Conservation (phyloP, 2,329 filamentous ascomycete genomes). For the Phyllachora maydis region DNA sequence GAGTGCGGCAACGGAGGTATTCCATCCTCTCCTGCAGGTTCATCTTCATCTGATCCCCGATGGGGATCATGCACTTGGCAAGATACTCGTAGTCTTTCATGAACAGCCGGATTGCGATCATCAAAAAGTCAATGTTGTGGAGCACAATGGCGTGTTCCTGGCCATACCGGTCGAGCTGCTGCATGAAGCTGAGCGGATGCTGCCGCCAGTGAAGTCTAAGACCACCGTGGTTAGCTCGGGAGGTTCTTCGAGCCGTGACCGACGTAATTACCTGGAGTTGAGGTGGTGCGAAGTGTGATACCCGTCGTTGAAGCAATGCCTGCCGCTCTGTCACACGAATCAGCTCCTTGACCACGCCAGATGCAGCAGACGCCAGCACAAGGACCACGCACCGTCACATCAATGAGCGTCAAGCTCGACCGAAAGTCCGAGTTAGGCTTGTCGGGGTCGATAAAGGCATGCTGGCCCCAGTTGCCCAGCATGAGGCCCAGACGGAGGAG, state of each 20-base stretch:
- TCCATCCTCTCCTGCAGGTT: constrained; percentile 38
- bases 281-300: constrained; percentile 69
- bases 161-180: constrained; percentile 45
- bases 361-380: background rate
- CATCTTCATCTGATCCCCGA: constrained; percentile 50
- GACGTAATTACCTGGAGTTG: too few relatives aligned
- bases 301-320: constrained; percentile 66
- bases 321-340: constrained; percentile 40
- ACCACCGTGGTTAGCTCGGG: too few relatives aligned
- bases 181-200: constrained; percentile 53
- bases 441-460: constrained; percentile 56
- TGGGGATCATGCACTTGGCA: constrained; percentile 50
- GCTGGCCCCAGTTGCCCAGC: constrained; percentile 72
- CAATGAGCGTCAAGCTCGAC: constrained; percentile 61
- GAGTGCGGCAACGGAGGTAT: constrained; percentile 45
- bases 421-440: constrained; percentile 62
- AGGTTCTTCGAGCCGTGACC: too few relatives aligned
- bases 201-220: constrained; percentile 70
- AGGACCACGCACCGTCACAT: constrained; percentile 52
- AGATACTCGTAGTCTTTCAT: constrained; percentile 52
- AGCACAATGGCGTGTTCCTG: constrained; percentile 53
- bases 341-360: background rate
- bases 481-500: constrained; percentile 52
- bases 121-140: constrained; percentile 62
- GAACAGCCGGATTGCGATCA: constrained; percentile 49